These are phyloP conservation scores for Myochromella boudieri DNA, from an alignment of 768 basidiomycete species.

Conservation along the genomic window DNA sequence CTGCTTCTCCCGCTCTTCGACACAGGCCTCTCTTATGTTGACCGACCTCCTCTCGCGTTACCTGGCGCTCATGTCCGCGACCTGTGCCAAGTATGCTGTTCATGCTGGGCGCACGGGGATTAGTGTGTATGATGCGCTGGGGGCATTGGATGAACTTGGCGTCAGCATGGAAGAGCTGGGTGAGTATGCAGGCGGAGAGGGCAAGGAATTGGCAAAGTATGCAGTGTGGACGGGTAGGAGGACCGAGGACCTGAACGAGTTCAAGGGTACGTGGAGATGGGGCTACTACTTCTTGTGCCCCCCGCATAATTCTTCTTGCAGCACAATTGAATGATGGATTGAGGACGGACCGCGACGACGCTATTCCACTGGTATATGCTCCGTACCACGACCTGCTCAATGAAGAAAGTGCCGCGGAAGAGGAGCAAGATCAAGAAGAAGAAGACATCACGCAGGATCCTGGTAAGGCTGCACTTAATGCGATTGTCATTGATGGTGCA, in stretches of 20 bases:
- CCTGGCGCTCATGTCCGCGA: constrained; percentile 59
- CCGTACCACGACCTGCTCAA: constrained; percentile 32
- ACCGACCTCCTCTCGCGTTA: constrained; percentile 79
- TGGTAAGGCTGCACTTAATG: background rate
- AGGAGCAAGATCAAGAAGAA: constrained; percentile 29
- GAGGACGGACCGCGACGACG: constrained; percentile 53
- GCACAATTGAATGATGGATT: constrained; percentile 63
- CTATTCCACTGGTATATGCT: constrained; percentile 51
- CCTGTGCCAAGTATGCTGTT: constrained; percentile 72
- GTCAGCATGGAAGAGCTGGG: constrained; percentile 66
- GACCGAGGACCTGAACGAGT: constrained; percentile 71
- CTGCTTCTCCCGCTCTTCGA: constrained; percentile 73
- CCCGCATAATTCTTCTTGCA: constrained; percentile 31
- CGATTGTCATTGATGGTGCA: constrained; percentile 32
- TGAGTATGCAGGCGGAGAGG: constrained; percentile 68
- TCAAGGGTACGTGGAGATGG: constrained; percentile 55
- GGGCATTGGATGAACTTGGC: constrained; percentile 75
- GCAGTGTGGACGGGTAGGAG: constrained; percentile 61
- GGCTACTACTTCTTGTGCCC: constrained; percentile 13
- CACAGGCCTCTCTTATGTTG: constrained; percentile 67
- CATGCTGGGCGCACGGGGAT: constrained; percentile 68
- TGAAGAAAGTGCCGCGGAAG: constrained; percentile 30
- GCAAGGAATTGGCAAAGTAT: constrained; percentile 66
- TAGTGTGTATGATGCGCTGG: constrained; percentile 57
- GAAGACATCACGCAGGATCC: constrained; percentile 18